These are phyloP conservation scores for Platanus orientalis DNA, from an alignment of 164 flowering plant species.

Conservation along the genomic window DNA sequence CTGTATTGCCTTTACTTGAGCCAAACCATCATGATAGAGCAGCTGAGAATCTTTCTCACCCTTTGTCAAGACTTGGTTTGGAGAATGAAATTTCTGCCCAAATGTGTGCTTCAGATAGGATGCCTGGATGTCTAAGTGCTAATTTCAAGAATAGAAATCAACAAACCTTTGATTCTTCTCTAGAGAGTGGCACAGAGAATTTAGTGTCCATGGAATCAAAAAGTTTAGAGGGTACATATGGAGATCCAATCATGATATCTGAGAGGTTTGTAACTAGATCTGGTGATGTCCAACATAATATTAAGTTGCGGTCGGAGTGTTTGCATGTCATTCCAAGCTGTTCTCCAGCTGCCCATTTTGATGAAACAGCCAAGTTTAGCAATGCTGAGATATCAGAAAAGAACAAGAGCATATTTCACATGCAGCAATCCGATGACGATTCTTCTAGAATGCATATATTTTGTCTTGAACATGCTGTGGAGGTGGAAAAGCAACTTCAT, in stretches of 20 bases:
- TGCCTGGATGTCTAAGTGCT: conserved; percentile 15
- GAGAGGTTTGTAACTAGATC: background rate
- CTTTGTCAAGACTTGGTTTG: conserved; percentile 11
- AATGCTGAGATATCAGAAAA: conserved; percentile 21
- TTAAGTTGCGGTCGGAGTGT: conserved; percentile 10
- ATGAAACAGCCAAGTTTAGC: conserved; percentile 22
- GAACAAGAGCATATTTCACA: conserved; percentile 20
- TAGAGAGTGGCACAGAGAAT: conserved; percentile 19
- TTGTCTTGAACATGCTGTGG: conserved; percentile 95
- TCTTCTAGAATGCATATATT: conserved; percentile 82
- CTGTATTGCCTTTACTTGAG: conserved; percentile 18
- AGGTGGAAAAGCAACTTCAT: conserved; percentile 76
- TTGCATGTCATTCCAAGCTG: conserved; percentile 14
- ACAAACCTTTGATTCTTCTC: conserved; percentile 19
- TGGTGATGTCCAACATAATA: conserved; percentile 7
- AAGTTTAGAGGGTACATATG: conserved; percentile 4
- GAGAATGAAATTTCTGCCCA: conserved; percentile 23
- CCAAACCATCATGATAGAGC: conserved; percentile 20
- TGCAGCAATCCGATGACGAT: conserved; percentile 52
- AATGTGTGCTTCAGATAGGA: conserved; percentile 14
- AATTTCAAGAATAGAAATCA: conserved; percentile 13
- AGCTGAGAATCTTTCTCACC: conserved; percentile 11
- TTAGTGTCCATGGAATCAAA: conserved; percentile 19
- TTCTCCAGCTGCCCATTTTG: conserved; percentile 13
- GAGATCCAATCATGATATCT: background rate